Evolutionary conservation across 148 eudicot species (phyloP).

Genomic region (Talinum fruticosum): DNA sequence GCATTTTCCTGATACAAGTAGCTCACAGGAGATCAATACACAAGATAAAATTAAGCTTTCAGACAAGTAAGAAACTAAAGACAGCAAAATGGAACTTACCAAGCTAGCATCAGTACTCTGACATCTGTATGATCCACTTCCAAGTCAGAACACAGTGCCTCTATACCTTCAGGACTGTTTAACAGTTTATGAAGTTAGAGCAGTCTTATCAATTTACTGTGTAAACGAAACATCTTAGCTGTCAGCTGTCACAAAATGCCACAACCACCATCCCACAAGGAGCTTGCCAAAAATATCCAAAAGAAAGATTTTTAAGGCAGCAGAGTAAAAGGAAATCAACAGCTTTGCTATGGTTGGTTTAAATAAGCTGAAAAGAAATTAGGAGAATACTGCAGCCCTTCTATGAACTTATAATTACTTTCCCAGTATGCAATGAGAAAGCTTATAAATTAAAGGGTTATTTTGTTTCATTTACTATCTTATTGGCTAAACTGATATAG

Average conservation of each 20-base stretch:
- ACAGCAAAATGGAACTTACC: conserved; percentile 39
- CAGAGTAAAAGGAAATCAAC: not conserved
- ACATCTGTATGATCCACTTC: conserved; percentile 82
- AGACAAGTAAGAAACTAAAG: not conserved
- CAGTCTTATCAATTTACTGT: not conserved
- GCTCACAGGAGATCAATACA: conserved; percentile 7
- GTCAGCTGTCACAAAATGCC: not conserved
- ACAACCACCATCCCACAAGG: not conserved
- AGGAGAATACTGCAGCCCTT: not conserved
- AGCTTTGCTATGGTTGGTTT: not conserved
- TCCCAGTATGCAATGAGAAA: not conserved
- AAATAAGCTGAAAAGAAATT: not conserved
- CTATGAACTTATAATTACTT: not conserved
- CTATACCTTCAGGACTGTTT: conserved; percentile 89
- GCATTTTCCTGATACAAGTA: conserved; percentile 73
- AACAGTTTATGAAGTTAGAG: conserved; percentile 1
- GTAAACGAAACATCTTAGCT: not conserved
- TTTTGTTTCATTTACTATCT: not conserved
- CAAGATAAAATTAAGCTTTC: not conserved
- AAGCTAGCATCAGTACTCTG: conserved; percentile 91
- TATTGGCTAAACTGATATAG: not conserved
- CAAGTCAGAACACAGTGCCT: conserved; percentile 75
- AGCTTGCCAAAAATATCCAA: not conserved
- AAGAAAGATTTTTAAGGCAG: not conserved
- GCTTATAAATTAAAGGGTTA: not conserved